Evolutionary conservation across 306 rosid species (phyloP).

Genomic region (Vigna trinervia): DNA sequence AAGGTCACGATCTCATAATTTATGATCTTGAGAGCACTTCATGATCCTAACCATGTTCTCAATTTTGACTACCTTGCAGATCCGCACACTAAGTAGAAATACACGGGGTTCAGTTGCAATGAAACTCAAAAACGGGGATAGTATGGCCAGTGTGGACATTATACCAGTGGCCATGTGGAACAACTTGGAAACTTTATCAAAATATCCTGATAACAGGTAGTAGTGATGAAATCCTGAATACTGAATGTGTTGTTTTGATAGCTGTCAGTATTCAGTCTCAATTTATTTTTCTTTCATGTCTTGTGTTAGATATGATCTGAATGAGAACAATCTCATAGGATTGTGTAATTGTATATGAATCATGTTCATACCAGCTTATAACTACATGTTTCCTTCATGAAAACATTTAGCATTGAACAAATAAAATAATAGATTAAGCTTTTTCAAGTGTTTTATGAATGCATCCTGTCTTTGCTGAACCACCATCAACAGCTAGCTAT

Average conservation of each 20-base stretch:
- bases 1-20: too few relatives aligned
- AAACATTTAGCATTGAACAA: background rate
- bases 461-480: background rate
- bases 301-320: conserved; percentile 12
- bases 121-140: conserved; percentile 85
- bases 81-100: conserved; percentile 83
- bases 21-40: too few relatives aligned
- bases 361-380: conserved; percentile 15
- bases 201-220: conserved; percentile 63
- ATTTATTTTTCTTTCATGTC: background rate
- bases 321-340: conserved; percentile 28
- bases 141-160: conserved; percentile 92
- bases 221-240: conserved; percentile 24
- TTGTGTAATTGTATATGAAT: conserved; percentile 15
- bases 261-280: conserved; percentile 9
- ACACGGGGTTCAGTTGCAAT: conserved; percentile 90
- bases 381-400: conserved; percentile 1
- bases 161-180: conserved; percentile 83
- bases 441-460: background rate
- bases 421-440: conserved; percentile 4
- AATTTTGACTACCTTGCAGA: conserved; percentile 48
- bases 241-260: conserved; percentile 21
- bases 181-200: conserved; percentile 54
- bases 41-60: too few relatives aligned
- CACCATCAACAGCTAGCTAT: too few relatives aligned